Percentiles rank a stretch among this genome's conserved stretches.
Conservation (phyloP, 371 early-diverging fungal species). For the Syncephalis fuscata region DNA sequence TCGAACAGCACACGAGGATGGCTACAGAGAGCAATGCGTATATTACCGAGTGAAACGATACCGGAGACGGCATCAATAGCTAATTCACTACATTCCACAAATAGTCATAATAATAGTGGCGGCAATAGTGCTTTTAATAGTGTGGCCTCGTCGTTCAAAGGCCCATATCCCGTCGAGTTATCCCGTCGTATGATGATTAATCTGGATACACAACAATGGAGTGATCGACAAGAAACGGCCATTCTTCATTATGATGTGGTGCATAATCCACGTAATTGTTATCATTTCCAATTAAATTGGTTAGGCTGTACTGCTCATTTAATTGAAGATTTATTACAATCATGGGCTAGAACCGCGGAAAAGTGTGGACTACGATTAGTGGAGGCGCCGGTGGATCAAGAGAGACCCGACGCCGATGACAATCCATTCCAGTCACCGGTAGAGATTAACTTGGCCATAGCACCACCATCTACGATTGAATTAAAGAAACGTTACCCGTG, state of each 20-base stretch:
- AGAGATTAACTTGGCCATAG: conserved; percentile 38
- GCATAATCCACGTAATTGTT: conserved; percentile 74
- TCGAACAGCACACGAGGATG: conserved; percentile 5
- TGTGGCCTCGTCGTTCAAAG: no score
- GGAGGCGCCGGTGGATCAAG: conserved; percentile 81
- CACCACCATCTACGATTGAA: conserved; percentile 37
- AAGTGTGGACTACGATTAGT: conserved; percentile 79
- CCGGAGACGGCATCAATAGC: no score
- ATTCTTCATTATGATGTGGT: conserved; percentile 79
- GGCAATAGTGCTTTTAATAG: no score
- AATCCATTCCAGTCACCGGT: conserved; percentile 84
- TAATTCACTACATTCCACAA: not conserved
- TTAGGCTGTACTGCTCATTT: conserved; percentile 81
- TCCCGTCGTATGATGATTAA: conserved; percentile 52
- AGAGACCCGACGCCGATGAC: conserved; percentile 37
- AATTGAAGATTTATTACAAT: conserved; percentile 71
- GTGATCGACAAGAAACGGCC: conserved; percentile 66
- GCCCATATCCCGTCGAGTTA: conserved; percentile 20
- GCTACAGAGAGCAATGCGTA: conserved; percentile 8
- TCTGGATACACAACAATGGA: conserved; percentile 53
- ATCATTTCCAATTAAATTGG: conserved; percentile 92
- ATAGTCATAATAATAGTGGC: no score
- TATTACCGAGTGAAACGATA: conserved; percentile 1
- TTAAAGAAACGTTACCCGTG: conserved; percentile 15
- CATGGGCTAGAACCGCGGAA: conserved; percentile 75